Evolutionary conservation across 164 flowering plant genomes (phyloP).

Genomic region (Stephania japonica): DNA sequence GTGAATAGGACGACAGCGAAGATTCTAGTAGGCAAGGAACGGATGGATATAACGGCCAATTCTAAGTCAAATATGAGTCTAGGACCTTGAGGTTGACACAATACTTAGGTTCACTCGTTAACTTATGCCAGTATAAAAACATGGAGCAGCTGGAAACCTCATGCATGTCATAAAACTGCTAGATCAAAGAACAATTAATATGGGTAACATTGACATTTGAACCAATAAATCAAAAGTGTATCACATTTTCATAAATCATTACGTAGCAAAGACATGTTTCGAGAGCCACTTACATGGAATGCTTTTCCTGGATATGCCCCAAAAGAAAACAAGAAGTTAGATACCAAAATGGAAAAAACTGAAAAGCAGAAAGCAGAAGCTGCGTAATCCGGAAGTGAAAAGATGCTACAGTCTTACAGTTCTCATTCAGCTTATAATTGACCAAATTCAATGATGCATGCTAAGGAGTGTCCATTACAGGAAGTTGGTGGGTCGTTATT

Average conservation of each 20-base stretch:
- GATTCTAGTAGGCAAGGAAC: background rate
- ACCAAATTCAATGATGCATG: background rate
- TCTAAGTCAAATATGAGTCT: background rate
- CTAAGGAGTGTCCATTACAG: background rate
- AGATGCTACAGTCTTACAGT: background rate
- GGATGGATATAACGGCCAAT: background rate
- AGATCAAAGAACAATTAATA: background rate
- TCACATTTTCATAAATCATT: background rate
- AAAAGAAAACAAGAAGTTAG: constrained; percentile 20
- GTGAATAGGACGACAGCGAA: background rate
- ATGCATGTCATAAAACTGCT: background rate
- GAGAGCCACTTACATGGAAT: constrained; percentile 43
- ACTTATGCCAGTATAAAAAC: background rate
- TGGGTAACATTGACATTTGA: background rate
- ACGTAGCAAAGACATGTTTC: background rate
- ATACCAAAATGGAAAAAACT: constrained; percentile 1
- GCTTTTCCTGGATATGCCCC: constrained; percentile 58
- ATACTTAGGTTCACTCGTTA: background rate
- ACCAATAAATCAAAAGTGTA: background rate
- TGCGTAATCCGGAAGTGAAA: background rate
- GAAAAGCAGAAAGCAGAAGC: background rate
- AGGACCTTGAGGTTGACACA: background rate
- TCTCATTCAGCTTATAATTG: background rate
- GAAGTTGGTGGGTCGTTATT: background rate
- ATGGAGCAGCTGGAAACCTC: background rate